Percentiles rank a stretch among this genome's conserved stretches.
phyloP scores from a whole-genome alignment of 495 filamentous ascomycete species.

The Penicillium chermesinum region DNA sequence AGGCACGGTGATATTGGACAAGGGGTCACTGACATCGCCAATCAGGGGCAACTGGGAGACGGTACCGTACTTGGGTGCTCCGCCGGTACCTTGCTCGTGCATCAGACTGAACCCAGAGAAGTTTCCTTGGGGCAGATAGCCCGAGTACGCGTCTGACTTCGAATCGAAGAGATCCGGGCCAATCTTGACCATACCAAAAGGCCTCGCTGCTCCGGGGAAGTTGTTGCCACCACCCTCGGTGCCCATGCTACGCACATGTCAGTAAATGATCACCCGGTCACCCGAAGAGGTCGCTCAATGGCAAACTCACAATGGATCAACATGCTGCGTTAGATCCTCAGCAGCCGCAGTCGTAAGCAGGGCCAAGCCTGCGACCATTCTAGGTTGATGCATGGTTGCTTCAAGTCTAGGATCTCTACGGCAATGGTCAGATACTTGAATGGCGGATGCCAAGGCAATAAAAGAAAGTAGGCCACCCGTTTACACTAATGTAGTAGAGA shows the following conservation, averaged over 20 bases:
- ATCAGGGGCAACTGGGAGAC: slow-evolving; percentile 61
- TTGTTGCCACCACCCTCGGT: slow-evolving; percentile 57
- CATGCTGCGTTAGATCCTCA: slow-evolving; percentile 24
- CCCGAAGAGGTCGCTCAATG: background rate
- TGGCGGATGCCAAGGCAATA: background rate
- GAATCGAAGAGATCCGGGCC: slow-evolving; percentile 53
- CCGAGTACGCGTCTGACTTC: slow-evolving; percentile 60
- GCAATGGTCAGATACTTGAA: background rate
- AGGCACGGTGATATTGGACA: slow-evolving; percentile 50
- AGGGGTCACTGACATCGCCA: slow-evolving; percentile 49
- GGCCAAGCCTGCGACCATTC: slow-evolving; percentile 8
- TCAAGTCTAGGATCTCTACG: background rate
- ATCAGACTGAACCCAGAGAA: slow-evolving; percentile 69
- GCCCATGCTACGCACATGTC: slow-evolving; percentile 19
- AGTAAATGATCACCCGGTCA: background rate
- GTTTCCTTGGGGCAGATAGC: slow-evolving; percentile 53
- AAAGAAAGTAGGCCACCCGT: background rate
- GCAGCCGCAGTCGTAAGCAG: slow-evolving; percentile 6
- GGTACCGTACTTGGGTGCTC: slow-evolving; percentile 68
- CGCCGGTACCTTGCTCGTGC: slow-evolving; percentile 71
- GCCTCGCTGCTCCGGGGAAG: slow-evolving; percentile 61
- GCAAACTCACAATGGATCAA: slow-evolving; percentile 32
- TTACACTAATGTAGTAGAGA: background rate
- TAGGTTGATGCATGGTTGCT: slow-evolving; percentile 5
- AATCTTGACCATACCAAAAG: slow-evolving; percentile 67